These are phyloP conservation scores for Ligustrum vulgare DNA, from an alignment of 257 asterid species.

Conservation along the genomic window DNA sequence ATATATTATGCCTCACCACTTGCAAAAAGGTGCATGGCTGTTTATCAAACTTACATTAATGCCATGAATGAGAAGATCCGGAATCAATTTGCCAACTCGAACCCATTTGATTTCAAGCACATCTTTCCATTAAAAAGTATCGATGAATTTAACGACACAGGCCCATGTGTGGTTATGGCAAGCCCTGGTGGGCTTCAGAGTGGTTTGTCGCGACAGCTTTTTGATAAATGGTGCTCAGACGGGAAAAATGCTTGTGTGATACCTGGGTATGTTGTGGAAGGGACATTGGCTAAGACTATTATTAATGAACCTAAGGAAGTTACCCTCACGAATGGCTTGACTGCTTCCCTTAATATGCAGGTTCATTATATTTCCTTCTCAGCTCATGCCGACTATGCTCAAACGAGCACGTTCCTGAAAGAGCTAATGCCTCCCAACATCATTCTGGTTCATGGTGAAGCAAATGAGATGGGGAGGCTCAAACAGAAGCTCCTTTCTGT, in stretches of 20 bases:
- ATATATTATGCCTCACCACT: slow-evolving; percentile 97
- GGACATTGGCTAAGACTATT: slow-evolving; percentile 83
- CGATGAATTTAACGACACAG: slow-evolving; percentile 79
- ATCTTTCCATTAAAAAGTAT: slow-evolving; percentile 79
- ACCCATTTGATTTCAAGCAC: slow-evolving; percentile 92
- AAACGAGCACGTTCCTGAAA: slow-evolving; percentile 85
- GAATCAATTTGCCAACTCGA: slow-evolving; percentile 63
- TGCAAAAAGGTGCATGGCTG: slow-evolving; percentile 95
- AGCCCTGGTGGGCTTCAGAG: slow-evolving; percentile 95
- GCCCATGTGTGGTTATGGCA: slow-evolving; percentile 96
- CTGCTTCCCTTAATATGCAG: slow-evolving; percentile 84
- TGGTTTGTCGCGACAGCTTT: slow-evolving; percentile 91
- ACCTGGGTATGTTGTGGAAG: slow-evolving; percentile 90
- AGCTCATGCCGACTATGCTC: slow-evolving; percentile 94
- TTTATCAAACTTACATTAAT: slow-evolving; percentile 89
- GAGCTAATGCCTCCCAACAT: slow-evolving; percentile 98
- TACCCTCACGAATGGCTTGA: slow-evolving; percentile 80
- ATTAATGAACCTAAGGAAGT: slow-evolving; percentile 93
- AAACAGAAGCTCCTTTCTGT: slow-evolving; percentile 79
- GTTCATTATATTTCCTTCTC: slow-evolving; percentile 94
- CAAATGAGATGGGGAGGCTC: slow-evolving; percentile 91
- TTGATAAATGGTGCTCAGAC: slow-evolving; percentile 93
- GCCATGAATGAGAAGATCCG: slow-evolving; percentile 92
- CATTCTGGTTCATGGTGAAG: slow-evolving; percentile 88
- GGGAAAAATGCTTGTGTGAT: slow-evolving; percentile 81